Evolutionary conservation across 2,329 filamentous ascomycete species (phyloP), one percentile per base, ranked within the genome.

Genomic region (Alternaria brassicae): DNA sequence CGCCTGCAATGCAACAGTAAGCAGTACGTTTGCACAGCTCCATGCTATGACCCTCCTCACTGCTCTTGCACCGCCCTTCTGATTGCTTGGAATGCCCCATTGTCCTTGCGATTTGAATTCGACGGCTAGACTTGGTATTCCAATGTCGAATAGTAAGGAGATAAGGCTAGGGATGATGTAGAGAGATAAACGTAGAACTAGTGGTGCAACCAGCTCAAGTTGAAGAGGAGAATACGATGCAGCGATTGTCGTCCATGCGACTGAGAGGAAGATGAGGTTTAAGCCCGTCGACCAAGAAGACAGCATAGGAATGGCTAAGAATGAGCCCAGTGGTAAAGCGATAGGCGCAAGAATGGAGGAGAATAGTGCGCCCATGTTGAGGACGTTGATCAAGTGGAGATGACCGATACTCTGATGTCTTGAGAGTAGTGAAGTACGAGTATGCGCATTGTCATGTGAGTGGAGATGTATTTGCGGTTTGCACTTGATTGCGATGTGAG

Each of bases 191-290:
- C 91, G 89, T 48, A 93, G 81, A 23, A 86, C 85, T 5, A 91
- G 75, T 0, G 89, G 89, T 55, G 89, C 91, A 52, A 91, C 81
- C 1, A 95, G 75, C 75, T 96, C 92, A 57, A 97, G 86, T 58
- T 87, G 85, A 15, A 95, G 81, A 0, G 91, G 88, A 1, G 89
- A 84, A 70, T 96, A 90, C 6, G 90, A 90, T 3, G 94, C 81
- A 37, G 96, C 87, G 30, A 97, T 84, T 0, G 91, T 94, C 6
- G 88, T 88, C 93, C 93, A 97, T 68, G 91, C 94, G 81, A 96
- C 86, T 77, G 93, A 94, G 78, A 97, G 95, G 81, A 96, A 93
- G 62, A 96, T 81, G 23, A 96, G 80, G 76, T 95, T 97, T 63
- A 96, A 82, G 1, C 89, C 93, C 1, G 92, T 94, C 40, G 82